Conservation (phyloP, 306 rosid species). For the Comarum palustre region DNA sequence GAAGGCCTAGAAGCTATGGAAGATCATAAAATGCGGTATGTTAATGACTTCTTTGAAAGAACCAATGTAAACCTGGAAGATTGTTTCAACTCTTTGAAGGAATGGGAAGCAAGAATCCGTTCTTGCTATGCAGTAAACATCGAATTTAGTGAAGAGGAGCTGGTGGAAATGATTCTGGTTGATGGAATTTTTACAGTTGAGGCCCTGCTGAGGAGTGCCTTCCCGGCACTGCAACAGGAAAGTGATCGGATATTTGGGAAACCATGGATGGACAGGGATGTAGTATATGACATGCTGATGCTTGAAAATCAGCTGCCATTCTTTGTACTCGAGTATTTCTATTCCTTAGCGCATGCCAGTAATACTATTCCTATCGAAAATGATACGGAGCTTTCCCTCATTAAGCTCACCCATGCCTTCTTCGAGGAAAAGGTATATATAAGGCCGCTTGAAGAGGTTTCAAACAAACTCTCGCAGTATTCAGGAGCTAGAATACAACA, state of each 20-base stretch:
- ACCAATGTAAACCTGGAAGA: conserved; percentile 5
- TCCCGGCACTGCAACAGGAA: not conserved
- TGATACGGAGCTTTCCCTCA: not conserved
- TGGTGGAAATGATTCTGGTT: not conserved
- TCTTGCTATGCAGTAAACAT: not conserved
- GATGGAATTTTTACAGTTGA: conserved; percentile 21
- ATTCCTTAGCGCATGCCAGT: not conserved
- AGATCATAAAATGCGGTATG: conserved; percentile 23
- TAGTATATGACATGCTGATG: conserved; percentile 23
- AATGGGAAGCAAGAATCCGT: not conserved
- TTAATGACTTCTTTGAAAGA: conserved; percentile 5
- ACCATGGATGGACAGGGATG: conserved; percentile 31
- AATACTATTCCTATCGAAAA: not conserved
- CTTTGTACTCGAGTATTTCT: conserved; percentile 31
- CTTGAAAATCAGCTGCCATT: conserved; percentile 48
- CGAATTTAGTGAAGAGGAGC: not conserved
- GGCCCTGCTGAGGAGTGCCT: conserved; percentile 15
- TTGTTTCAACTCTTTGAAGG: not conserved
- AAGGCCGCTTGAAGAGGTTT: not conserved
- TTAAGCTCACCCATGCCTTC: not conserved
- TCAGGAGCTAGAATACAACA: not conserved
- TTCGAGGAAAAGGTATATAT: not conserved
- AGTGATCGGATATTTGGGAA: conserved; percentile 29
- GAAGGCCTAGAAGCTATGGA: conserved; percentile 23
- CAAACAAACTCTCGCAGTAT: not conserved